phyloP scores from a whole-genome alignment of 2,329 filamentous ascomycete species.

The Verticillium longisporum region DNA sequence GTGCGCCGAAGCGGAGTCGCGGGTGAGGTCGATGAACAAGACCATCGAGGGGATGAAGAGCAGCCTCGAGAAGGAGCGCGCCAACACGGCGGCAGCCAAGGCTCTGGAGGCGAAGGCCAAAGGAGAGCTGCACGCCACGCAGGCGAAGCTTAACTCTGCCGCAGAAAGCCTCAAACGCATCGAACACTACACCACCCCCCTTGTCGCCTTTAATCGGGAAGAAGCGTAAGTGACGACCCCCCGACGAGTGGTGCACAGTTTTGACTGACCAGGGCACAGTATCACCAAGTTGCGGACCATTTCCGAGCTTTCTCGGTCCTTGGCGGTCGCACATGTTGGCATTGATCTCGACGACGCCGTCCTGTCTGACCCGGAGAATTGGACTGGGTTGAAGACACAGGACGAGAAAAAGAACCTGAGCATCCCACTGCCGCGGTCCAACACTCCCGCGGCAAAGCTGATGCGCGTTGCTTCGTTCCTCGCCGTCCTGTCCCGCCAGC shows the following conservation, averaged over 20 bases:
- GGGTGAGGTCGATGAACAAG: too few relatives aligned
- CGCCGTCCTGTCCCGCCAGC: background rate
- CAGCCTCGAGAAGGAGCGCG: too few relatives aligned
- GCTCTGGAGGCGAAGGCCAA: too few relatives aligned
- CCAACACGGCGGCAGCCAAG: too few relatives aligned
- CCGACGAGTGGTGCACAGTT: too few relatives aligned
- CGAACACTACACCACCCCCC: too few relatives aligned
- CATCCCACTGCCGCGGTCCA: background rate
- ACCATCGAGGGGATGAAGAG: too few relatives aligned
- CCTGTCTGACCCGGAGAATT: background rate
- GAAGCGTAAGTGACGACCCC: background rate
- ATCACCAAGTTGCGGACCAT: background rate
- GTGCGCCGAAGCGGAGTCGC: too few relatives aligned
- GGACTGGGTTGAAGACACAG: background rate
- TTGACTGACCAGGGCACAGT: background rate
- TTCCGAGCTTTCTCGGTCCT: background rate
- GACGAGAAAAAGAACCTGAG: too few relatives aligned
- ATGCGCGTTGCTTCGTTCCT: background rate
- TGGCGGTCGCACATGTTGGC: background rate
- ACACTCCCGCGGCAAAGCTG: background rate
- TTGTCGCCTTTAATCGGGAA: background rate
- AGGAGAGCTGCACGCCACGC: too few relatives aligned
- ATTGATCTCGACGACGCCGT: background rate
- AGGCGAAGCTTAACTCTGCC: too few relatives aligned
- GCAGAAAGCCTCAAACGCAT: too few relatives aligned